Percentiles rank a stretch among this genome's conserved stretches.
Conservation (phyloP, 176 grass and related monocot species). For the Eragrostis nindensis region DNA sequence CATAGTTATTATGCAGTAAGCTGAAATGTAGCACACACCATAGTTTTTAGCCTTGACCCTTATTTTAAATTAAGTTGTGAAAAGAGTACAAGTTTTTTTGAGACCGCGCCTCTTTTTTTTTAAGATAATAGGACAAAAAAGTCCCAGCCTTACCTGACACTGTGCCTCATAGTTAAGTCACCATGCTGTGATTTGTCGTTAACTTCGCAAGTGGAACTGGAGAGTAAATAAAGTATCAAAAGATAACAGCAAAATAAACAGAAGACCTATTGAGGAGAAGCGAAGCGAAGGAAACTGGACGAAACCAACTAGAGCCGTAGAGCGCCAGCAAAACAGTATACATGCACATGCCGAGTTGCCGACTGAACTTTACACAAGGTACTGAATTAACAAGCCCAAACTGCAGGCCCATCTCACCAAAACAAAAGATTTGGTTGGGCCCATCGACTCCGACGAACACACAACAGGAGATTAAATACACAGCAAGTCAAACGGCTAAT, state of each 20-base stretch:
- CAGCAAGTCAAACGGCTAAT: not conserved
- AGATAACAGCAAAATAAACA: not conserved
- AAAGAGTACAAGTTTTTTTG: too few relatives aligned
- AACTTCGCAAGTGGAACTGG: not conserved
- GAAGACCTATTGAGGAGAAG: not conserved
- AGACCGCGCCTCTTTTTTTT: too few relatives aligned
- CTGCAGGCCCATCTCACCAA: not conserved
- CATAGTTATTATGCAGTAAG: too few relatives aligned
- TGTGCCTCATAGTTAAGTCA: too few relatives aligned
- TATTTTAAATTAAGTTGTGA: too few relatives aligned
- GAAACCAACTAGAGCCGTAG: not conserved
- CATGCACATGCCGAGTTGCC: too few relatives aligned
- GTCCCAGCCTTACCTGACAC: too few relatives aligned
- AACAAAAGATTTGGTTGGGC: constrained; percentile 10
- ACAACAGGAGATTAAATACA: not conserved
- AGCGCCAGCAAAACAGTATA: constrained; percentile 18
- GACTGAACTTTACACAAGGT: not conserved
- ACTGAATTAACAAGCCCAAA: constrained; percentile 3
- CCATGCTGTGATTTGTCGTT: too few relatives aligned
- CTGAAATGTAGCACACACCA: too few relatives aligned
- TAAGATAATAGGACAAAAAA: too few relatives aligned
- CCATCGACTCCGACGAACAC: not conserved
- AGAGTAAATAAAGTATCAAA: not conserved
- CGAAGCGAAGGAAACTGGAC: not conserved
- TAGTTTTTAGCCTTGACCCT: too few relatives aligned